These are phyloP conservation scores for Aureobasidium sp. DNA, from an alignment of 2,329 filamentous ascomycete genomes.

Conservation along the genomic window DNA sequence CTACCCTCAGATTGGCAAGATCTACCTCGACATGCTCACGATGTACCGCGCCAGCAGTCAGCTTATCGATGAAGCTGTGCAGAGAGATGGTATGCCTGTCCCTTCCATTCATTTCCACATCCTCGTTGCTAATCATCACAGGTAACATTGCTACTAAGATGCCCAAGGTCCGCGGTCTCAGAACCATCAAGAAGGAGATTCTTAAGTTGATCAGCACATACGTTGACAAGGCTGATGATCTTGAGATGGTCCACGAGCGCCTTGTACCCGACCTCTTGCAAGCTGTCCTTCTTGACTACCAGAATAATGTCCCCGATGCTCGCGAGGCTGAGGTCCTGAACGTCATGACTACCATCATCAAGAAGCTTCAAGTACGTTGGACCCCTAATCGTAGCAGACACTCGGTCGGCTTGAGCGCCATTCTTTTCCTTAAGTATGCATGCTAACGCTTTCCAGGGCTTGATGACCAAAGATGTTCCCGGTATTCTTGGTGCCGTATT, in stretches of 20 bases:
- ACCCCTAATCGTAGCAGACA: constrained; percentile 46
- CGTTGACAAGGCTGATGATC: constrained; percentile 93
- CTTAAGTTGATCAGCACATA: constrained; percentile 97
- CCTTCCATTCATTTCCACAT: too few relatives aligned
- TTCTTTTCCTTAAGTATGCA: constrained; percentile 19
- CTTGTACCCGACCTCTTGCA: constrained; percentile 96
- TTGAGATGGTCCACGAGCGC: constrained; percentile 84
- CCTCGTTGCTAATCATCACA: constrained; percentile 36
- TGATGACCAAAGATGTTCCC: constrained; percentile 98
- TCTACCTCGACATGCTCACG: constrained; percentile 96
- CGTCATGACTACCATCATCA: constrained; percentile 96
- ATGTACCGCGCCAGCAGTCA: constrained; percentile 98
- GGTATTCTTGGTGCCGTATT: constrained; percentile 98
- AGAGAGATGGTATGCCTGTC: constrained; percentile 60
- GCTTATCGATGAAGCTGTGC: constrained; percentile 88
- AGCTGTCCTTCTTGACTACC: constrained; percentile 91
- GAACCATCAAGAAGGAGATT: constrained; percentile 99
- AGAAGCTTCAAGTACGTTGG: constrained; percentile 84
- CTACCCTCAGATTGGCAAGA: constrained; percentile 93
- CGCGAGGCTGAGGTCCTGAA: constrained; percentile 94
- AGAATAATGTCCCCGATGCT: constrained; percentile 90
- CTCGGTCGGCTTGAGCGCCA: constrained; percentile 28
- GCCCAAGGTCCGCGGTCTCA: constrained; percentile 86
- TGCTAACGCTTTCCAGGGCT: constrained; percentile 47
- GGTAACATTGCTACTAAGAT: constrained; percentile 93